Evolutionary conservation across 2,329 filamentous ascomycete genomes (phyloP).

Genomic region (Verticillium longisporum): DNA sequence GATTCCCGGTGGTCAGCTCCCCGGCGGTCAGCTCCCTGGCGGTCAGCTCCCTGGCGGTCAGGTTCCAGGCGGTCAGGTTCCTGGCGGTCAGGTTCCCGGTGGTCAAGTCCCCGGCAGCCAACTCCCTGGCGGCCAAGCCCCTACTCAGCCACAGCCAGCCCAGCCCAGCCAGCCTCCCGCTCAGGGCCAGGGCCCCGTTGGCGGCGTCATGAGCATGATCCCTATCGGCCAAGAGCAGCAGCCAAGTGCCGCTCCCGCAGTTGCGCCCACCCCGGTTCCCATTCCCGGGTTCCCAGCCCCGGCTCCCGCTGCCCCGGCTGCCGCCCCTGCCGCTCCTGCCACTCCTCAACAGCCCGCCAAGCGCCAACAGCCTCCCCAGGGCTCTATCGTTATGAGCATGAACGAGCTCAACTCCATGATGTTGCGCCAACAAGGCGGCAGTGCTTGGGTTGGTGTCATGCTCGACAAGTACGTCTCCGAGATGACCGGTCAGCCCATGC

Average conservation of each 20-base stretch:
- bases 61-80: neutral
- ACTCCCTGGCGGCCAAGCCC: neutral
- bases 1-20: neutral
- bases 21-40: neutral
- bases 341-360: neutral
- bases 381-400: neutral
- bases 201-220: conserved; percentile 2
- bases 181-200: neutral
- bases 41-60: neutral
- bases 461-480: conserved; percentile 2
- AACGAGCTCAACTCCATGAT: neutral
- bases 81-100: neutral
- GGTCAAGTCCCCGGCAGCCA: neutral
- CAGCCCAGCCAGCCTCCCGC: neutral
- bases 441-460: conserved; percentile 1
- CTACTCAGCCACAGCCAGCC: neutral
- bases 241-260: neutral
- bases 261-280: neutral
- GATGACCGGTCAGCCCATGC: neutral
- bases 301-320: neutral
- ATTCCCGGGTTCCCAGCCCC: neutral
- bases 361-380: neutral
- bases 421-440: neutral
- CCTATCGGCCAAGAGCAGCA: neutral
- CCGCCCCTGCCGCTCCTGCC: neutral